Evolutionary conservation across 371 early-diverging fungal species (phyloP), one percentile per base, ranked within the genome.

Genomic region (Mucor irregularis): DNA sequence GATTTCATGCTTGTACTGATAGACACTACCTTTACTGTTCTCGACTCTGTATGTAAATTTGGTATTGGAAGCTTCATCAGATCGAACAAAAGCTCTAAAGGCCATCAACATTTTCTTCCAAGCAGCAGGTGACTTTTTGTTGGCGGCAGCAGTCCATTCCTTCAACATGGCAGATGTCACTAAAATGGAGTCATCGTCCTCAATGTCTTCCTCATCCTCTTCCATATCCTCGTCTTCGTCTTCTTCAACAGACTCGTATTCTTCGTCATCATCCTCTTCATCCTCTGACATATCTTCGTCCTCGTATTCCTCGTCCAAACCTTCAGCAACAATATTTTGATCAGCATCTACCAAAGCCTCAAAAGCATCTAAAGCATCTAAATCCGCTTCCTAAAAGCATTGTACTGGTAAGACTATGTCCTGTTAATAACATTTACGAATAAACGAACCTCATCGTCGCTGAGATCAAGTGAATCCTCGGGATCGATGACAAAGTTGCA

Each of bases 71-170:
- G 80, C 77, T 16, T 75, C 76, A 4, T 49, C 58, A 52, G 86
- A 75, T 37, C 87, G 80, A 28, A 89, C 85, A 42, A 91, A 90
- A 6, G 90, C 86, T 58, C 90, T 83, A 66, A 95, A 90, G 0
- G 95, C 95, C 38, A 90, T 60, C 30, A 95, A 65, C 40, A 94
- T 34, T 19, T 72, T 59, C 29, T 74, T 74, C 49, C 72, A 66
- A 21, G 73, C 73, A 9, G 49, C 26, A 13, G 71, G 63, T 21
- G 66, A 72, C 21, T 62, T 56, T 52, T 62, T 55, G 50, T 54
- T 24, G 28, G 71, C 66, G 80, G 68, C 52, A 16, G 30, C 39
- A 49, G 51, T 45, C 78, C 78, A 78, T 51, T 60, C 56, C 19
- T 63, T 55, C 24, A 73, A 49, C 66, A 78, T 63, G 22, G 66